These are phyloP conservation scores for Chalciporus sp. DNA, from an alignment of 1,284 basidiomycete genomes.

Conservation along the genomic window DNA sequence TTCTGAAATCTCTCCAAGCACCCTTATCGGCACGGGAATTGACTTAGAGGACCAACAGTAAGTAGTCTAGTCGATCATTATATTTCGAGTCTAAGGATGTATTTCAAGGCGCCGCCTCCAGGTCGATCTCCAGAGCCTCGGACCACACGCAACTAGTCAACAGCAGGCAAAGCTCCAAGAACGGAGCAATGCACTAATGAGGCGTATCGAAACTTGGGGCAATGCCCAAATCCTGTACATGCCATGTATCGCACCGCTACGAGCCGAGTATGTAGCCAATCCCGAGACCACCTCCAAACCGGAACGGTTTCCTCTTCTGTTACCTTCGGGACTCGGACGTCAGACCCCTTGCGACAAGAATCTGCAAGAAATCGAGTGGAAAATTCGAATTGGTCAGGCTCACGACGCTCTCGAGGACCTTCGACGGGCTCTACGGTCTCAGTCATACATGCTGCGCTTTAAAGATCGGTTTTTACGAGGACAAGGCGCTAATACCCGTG, in stretches of 20 bases:
- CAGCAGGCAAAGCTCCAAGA: background rate
- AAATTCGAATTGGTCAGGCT: background rate
- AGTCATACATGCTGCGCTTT: constrained; percentile 1
- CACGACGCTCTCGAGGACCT: constrained; percentile 2
- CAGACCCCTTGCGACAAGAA: background rate
- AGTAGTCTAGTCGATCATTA: too few relatives aligned
- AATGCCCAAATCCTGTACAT: too few relatives aligned
- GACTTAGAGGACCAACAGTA: constrained; percentile 8
- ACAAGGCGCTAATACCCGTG: background rate
- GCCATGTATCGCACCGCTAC: background rate
- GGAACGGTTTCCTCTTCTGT: background rate
- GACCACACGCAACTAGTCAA: background rate
- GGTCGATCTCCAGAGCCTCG: background rate
- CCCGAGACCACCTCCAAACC: background rate
- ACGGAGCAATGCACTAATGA: background rate
- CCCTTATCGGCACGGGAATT: background rate
- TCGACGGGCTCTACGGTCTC: background rate
- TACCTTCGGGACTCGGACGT: background rate
- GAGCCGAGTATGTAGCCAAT: too few relatives aligned
- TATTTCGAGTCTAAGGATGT: too few relatives aligned
- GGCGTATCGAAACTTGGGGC: too few relatives aligned
- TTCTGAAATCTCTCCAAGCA: background rate
- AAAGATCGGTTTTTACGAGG: constrained; percentile 4
- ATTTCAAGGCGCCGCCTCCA: background rate
- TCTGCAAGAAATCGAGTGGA: constrained; percentile 5